Percentiles rank a stretch among this genome's conserved stretches.
These are phyloP conservation scores for Lactifluus subvellereus DNA, from an alignment of 768 basidiomycete genomes.

Conservation along the genomic window DNA sequence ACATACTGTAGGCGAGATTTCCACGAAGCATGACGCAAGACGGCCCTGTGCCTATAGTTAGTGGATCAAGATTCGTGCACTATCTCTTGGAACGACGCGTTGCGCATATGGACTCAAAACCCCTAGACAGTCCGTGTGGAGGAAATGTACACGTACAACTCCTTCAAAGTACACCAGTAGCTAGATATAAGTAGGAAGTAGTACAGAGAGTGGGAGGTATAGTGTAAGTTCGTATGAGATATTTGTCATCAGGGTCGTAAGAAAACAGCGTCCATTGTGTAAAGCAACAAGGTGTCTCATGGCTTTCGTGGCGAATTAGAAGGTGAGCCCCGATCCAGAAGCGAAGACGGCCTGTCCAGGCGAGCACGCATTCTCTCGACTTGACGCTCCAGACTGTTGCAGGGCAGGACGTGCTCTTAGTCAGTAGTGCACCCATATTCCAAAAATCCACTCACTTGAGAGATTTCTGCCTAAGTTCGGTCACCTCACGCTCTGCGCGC, in stretches of 20 bases:
- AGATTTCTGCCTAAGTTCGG: conserved; percentile 64
- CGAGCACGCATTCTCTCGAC: conserved; percentile 64
- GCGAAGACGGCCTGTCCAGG: conserved; percentile 50
- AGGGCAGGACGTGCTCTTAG: neutral
- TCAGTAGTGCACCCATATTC: neutral
- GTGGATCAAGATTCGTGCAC: neutral
- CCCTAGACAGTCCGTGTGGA: neutral
- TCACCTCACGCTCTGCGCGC: conserved; percentile 70
- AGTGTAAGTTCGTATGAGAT: conserved; percentile 9
- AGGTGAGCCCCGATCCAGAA: conserved; percentile 31
- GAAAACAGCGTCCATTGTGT: neutral
- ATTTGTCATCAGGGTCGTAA: conserved; percentile 1
- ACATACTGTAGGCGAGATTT: too few relatives aligned
- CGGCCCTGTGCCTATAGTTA: too few relatives aligned
- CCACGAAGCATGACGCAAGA: too few relatives aligned
- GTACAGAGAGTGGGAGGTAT: conserved; percentile 10
- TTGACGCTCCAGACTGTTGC: conserved; percentile 45
- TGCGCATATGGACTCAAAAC: neutral
- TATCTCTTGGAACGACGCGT: neutral
- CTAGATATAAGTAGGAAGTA: neutral
- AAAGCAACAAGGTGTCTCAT: neutral
- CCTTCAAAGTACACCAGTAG: conserved; percentile 9
- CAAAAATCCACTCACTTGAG: conserved; percentile 45
- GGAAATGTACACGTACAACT: neutral
- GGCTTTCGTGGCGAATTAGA: conserved; percentile 34